These are phyloP conservation scores for Dipteronia sinensis DNA, from an alignment of 345 rosid genomes.

Conservation along the genomic window DNA sequence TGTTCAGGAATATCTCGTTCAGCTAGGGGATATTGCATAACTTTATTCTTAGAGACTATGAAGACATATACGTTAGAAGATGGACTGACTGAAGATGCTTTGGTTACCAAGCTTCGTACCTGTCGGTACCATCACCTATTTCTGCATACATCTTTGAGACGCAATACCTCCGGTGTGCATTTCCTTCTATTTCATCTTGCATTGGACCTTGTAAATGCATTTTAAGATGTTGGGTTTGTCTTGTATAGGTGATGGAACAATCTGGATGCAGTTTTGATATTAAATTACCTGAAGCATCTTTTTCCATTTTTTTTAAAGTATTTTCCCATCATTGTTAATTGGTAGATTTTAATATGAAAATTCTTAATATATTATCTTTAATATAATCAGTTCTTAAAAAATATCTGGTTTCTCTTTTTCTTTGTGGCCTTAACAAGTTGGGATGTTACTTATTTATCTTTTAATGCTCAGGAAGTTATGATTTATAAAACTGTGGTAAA, in stretches of 20 bases:
- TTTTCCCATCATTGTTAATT: too few relatives aligned
- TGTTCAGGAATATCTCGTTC: slow-evolving; percentile 80
- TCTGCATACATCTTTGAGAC: slow-evolving; percentile 75
- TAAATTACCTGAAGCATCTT: background rate
- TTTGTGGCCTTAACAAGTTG: background rate
- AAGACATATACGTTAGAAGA: slow-evolving; percentile 89
- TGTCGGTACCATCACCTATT: slow-evolving; percentile 86
- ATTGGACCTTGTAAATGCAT: background rate
- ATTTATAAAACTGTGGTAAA: background rate
- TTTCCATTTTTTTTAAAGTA: background rate
- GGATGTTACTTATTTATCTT: background rate
- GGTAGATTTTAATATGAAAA: too few relatives aligned
- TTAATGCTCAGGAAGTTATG: background rate
- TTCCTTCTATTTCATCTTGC: background rate
- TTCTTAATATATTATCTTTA: too few relatives aligned
- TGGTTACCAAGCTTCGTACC: slow-evolving; percentile 88
- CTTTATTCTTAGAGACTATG: slow-evolving; percentile 83
- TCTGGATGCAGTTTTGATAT: background rate
- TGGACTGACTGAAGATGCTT: slow-evolving; percentile 92
- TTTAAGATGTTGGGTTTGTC: background rate
- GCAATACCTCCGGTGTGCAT: slow-evolving; percentile 76
- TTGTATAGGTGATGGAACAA: background rate
- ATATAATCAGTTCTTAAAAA: too few relatives aligned
- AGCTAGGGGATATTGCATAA: slow-evolving; percentile 86
- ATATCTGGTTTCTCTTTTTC: background rate